Evolutionary conservation across 176 grass and related monocot species (phyloP).

Genomic region (Sorghum bicolor): DNA sequence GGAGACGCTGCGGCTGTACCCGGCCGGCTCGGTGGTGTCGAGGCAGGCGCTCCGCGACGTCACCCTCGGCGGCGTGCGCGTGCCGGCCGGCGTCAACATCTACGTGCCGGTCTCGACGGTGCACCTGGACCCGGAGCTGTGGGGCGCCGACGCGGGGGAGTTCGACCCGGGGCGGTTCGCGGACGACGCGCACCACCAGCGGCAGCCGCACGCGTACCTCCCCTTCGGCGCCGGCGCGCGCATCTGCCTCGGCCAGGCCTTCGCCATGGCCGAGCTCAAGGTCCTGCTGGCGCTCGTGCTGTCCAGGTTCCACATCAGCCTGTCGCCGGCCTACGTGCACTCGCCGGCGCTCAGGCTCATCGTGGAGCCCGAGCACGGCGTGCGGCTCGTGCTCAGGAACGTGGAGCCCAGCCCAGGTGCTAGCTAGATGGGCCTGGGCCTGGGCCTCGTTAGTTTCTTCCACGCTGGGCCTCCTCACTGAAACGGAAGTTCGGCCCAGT

Average conservation of each 20-base stretch:
- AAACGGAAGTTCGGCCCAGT: background rate
- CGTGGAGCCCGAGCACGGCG: constrained; percentile 81
- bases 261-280: constrained; percentile 90
- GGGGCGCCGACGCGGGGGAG: constrained; percentile 46
- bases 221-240: constrained; percentile 86
- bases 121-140: constrained; percentile 68
- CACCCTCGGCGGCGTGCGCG: constrained; percentile 45
- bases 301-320: constrained; percentile 47
- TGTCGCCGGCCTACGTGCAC: constrained; percentile 56
- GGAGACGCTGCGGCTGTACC: constrained; percentile 88
- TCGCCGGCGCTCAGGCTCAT: constrained; percentile 65
- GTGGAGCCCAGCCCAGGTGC: background rate
- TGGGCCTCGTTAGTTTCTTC: background rate
- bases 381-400: constrained; percentile 28
- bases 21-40: constrained; percentile 67
- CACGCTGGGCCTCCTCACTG: background rate
- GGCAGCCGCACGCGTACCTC: constrained; percentile 60
- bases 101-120: constrained; percentile 66
- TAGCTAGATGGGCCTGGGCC: background rate
- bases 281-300: constrained; percentile 67
- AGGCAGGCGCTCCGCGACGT: constrained; percentile 70
- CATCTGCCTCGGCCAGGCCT: constrained; percentile 78
- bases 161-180: constrained; percentile 65
- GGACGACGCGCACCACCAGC: background rate
- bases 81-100: constrained; percentile 73